Base-by-base conservation (phyloP, 164 flowering plant species). In the Pachysandra terminalis region DNA sequence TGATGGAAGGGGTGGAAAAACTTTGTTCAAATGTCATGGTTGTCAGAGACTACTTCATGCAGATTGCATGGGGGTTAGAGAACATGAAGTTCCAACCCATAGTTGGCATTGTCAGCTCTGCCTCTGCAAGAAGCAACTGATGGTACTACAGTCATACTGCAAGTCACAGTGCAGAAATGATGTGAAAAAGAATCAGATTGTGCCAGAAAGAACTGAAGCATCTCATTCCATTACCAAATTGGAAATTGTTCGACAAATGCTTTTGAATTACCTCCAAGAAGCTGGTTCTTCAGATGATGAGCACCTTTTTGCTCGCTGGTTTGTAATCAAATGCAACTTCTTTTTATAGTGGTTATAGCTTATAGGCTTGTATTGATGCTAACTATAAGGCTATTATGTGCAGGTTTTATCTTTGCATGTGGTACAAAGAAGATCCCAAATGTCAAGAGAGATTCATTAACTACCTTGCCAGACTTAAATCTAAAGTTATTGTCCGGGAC, bases 341-440 rank as follows among this genome's bases (percentile, higher is more conserved):
- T 45, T 59, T 71, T 52, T 17, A 12, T 55, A 15, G 19, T 61
- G 1, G 52, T 49, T 66, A 26, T 61, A 23, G 45, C 22, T 65
- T 56, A 74, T n/a, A n/a, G n/a, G n/a, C n/a, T n/a, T n/a, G 3
- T 12, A 17, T 70, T 67, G 68, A 67, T 66, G 68, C 54, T 23
- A 57, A 71, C 66, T 0, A 25, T 49, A 65, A 40, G 48, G 21
- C 64, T 45, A 57, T 66, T 53, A 21, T 51, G 17, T 85, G 81
- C 90, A 93, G 99, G 99, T 90, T 89, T 79, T 90, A 90, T 80
- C 86, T 96, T 60, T 93, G 90, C 79, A 66, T 90, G 14, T 96
- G 99, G 99, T 90, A 79, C 81, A 96, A 96, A 81, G 96, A 93
- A 83, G 91, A 88, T 67, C 87, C 96, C 24, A 85, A 80, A 68